Conservation (phyloP, 805 yeast species). For the Candida hungchunana region DNA sequence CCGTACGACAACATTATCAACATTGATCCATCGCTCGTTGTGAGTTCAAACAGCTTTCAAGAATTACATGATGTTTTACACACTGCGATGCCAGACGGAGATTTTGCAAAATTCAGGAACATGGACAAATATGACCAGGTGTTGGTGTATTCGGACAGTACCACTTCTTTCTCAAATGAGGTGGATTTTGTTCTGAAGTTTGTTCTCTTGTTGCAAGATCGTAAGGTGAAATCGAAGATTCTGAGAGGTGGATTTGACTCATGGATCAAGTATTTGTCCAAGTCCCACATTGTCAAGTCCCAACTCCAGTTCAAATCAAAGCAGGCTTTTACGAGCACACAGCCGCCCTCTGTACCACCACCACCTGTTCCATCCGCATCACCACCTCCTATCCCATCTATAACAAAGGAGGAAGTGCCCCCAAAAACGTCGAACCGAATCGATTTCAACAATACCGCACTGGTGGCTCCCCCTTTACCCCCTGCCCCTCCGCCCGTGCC, state of each 20-base stretch:
- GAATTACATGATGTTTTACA: slow-evolving; percentile 20
- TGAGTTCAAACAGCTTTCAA: slow-evolving; percentile 29
- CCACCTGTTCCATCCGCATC: slow-evolving; percentile 19
- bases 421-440: background rate
- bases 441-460: slow-evolving; percentile 1
- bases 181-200: slow-evolving; percentile 32
- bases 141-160: slow-evolving; percentile 36
- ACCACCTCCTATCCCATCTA: no score
- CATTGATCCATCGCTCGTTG: slow-evolving; percentile 38
- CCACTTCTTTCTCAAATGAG: slow-evolving; percentile 28
- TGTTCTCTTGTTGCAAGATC: slow-evolving; percentile 19
- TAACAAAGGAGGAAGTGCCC: background rate
- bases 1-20: slow-evolving; percentile 35
- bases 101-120: slow-evolving; percentile 25
- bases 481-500: slow-evolving; percentile 10
- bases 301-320: slow-evolving; percentile 22
- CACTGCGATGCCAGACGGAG: background rate
- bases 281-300: slow-evolving; percentile 22
- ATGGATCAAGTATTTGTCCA: slow-evolving; percentile 35
- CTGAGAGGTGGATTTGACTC: slow-evolving; percentile 43
- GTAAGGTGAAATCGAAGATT: slow-evolving; percentile 20
- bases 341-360: slow-evolving; percentile 29
- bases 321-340: slow-evolving; percentile 27
- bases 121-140: slow-evolving; percentile 32
- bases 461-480: slow-evolving; percentile 11